phyloP scores from a whole-genome alignment of 2,329 filamentous ascomycete species.

The Basipetospora chlamydospora region DNA sequence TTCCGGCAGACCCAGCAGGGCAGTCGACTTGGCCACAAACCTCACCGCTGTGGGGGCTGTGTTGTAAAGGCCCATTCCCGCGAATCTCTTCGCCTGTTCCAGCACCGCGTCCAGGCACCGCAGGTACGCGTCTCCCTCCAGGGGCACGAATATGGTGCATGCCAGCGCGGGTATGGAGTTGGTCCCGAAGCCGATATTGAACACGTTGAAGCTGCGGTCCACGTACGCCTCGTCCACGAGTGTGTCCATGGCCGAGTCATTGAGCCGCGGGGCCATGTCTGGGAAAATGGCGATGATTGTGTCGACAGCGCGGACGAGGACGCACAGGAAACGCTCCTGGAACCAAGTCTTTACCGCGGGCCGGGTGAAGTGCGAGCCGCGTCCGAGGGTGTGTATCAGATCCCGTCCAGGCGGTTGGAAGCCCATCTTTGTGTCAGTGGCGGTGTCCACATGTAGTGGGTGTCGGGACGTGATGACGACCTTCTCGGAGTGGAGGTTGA shows the following conservation, averaged over 20 bases:
- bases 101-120: not conserved
- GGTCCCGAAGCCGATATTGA: constrained; percentile 4
- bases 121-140: constrained; percentile 1
- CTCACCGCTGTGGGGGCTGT: constrained; percentile 2
- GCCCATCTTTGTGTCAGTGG: constrained; percentile 2
- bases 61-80: not conserved
- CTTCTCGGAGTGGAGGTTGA: constrained; percentile 4
- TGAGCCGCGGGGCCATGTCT: constrained; percentile 1
- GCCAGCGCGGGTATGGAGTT: constrained; percentile 4
- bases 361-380: constrained; percentile 4
- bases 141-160: constrained; percentile 4
- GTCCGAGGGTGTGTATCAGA: constrained; percentile 4
- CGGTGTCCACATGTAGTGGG: not conserved
- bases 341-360: constrained; percentile 3
- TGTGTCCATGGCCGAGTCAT: not conserved
- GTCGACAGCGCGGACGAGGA: constrained; percentile 1
- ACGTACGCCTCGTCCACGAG: constrained; percentile 3
- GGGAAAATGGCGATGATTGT: constrained; percentile 2
- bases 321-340: constrained; percentile 3
- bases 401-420: constrained; percentile 6
- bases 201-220: constrained; percentile 6
- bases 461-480: constrained; percentile 4
- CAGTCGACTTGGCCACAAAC: constrained; percentile 2
- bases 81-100: not conserved
- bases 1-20: constrained; percentile 3